Evolutionary conservation across 345 rosid genomes (phyloP).

Genomic region (Salix caprea): DNA sequence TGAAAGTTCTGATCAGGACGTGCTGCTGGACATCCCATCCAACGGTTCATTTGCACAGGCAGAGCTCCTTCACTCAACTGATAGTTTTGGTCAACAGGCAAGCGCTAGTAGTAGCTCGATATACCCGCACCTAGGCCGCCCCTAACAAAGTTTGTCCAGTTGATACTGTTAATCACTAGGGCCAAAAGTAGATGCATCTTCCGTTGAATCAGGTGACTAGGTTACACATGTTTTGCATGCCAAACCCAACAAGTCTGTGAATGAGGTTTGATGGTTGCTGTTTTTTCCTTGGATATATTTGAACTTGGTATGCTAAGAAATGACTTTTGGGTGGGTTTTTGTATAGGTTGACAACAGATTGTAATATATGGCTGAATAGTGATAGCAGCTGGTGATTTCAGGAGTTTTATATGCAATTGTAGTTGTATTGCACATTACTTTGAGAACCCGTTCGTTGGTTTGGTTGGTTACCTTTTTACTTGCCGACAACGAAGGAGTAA

Average conservation of each 20-base stretch:
- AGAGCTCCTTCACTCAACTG: constrained; percentile 66
- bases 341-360: constrained; percentile 57
- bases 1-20: constrained; percentile 68
- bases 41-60: constrained; percentile 84
- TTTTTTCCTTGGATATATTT: constrained; percentile 23
- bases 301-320: constrained; percentile 36
- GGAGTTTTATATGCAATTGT: constrained; percentile 29
- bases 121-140: constrained; percentile 38
- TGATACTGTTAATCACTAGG: constrained; percentile 16
- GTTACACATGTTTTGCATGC: constrained; percentile 25
- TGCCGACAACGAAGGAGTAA: no score
- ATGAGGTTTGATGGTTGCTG: constrained; percentile 47
- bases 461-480: not conserved
- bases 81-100: constrained; percentile 48
- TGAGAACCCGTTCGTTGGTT: not conserved
- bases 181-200: constrained; percentile 22
- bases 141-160: constrained; percentile 25
- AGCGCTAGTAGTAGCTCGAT: constrained; percentile 61
- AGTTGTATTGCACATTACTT: constrained; percentile 14
- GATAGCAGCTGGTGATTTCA: constrained; percentile 19
- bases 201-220: constrained; percentile 20
- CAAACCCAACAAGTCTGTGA: constrained; percentile 27
- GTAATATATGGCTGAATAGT: constrained; percentile 22
- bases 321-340: constrained; percentile 36
- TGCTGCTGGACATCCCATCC: constrained; percentile 80